phyloP scores from a whole-genome alignment of 345 rosid genomes.

The Excoecaria agallocha region DNA sequence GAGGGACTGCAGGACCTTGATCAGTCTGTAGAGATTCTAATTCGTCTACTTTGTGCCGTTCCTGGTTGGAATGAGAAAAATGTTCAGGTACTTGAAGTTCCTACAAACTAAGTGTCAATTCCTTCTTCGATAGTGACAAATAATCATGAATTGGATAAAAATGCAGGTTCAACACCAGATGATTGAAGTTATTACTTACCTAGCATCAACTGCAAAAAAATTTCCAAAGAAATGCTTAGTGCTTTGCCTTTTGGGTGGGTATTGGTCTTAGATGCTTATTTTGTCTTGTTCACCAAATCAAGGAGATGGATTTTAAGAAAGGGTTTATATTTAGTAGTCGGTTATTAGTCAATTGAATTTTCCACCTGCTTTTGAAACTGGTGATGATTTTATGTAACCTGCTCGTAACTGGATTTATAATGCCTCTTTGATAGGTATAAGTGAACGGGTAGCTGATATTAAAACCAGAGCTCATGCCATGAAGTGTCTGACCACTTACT shows the following conservation, averaged over 20 bases:
- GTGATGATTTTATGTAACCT: not conserved
- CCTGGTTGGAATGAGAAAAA: slow-evolving; percentile 99
- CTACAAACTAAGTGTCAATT: slow-evolving; percentile 7
- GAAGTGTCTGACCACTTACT: slow-evolving; percentile 86
- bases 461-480: slow-evolving; percentile 95
- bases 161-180: slow-evolving; percentile 98
- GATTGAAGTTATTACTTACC: slow-evolving; percentile 70
- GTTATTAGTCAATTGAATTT: not conserved
- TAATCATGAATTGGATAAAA: slow-evolving; percentile 1
- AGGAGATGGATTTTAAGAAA: not conserved
- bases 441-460: slow-evolving; percentile 95
- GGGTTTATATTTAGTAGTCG: not conserved
- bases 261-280: slow-evolving; percentile 15
- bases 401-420: not conserved
- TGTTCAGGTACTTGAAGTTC: slow-evolving; percentile 82
- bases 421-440: slow-evolving; percentile 53
- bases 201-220: slow-evolving; percentile 69
- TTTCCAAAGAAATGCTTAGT: slow-evolving; percentile 96
- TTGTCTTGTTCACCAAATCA: slow-evolving; percentile 6
- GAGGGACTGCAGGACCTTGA: slow-evolving; percentile 67
- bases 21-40: slow-evolving; percentile 80
- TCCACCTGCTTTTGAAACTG: not conserved
- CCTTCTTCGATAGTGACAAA: not conserved
- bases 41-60: slow-evolving; percentile 79
- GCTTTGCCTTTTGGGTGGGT: slow-evolving; percentile 87